Evolutionary conservation across 768 basidiomycete species (phyloP).

Genomic region (Myochromella boudieri): DNA sequence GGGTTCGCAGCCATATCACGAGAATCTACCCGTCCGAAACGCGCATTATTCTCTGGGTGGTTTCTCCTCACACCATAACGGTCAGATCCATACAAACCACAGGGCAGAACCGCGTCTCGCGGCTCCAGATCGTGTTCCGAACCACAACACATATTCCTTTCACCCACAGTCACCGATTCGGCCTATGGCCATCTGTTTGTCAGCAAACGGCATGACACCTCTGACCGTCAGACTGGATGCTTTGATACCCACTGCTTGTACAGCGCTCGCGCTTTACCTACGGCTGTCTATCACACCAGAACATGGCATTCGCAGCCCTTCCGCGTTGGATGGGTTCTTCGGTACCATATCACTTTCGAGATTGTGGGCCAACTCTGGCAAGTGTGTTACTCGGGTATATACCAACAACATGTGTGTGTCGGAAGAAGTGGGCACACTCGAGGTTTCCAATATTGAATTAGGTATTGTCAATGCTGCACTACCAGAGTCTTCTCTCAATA

Average conservation of each 20-base stretch:
- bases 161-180: slow-evolving; percentile 22
- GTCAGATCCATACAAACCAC: not conserved
- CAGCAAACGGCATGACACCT: slow-evolving; percentile 70
- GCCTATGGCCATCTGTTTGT: slow-evolving; percentile 47
- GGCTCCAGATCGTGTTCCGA: slow-evolving; percentile 4
- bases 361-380: slow-evolving; percentile 53
- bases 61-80: slow-evolving; percentile 14
- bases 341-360: slow-evolving; percentile 54
- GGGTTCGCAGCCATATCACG: slow-evolving; percentile 7
- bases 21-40: slow-evolving; percentile 12
- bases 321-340: slow-evolving; percentile 64
- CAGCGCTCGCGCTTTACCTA: slow-evolving; percentile 48
- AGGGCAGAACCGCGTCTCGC: not conserved
- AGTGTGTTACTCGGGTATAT: slow-evolving; percentile 64
- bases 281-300: slow-evolving; percentile 57
- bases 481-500: slow-evolving; percentile 64
- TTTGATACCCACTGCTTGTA: slow-evolving; percentile 38
- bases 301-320: slow-evolving; percentile 49
- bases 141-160: slow-evolving; percentile 10
- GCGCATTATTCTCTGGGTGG: slow-evolving; percentile 10
- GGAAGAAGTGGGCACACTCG: slow-evolving; percentile 53
- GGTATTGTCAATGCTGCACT: slow-evolving; percentile 55
- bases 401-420: slow-evolving; percentile 48
- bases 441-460: slow-evolving; percentile 45
- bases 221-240: slow-evolving; percentile 60